phyloP scores from a whole-genome alignment of 2,329 filamentous ascomycete species.

The Pseudogymnoascus sp. region DNA sequence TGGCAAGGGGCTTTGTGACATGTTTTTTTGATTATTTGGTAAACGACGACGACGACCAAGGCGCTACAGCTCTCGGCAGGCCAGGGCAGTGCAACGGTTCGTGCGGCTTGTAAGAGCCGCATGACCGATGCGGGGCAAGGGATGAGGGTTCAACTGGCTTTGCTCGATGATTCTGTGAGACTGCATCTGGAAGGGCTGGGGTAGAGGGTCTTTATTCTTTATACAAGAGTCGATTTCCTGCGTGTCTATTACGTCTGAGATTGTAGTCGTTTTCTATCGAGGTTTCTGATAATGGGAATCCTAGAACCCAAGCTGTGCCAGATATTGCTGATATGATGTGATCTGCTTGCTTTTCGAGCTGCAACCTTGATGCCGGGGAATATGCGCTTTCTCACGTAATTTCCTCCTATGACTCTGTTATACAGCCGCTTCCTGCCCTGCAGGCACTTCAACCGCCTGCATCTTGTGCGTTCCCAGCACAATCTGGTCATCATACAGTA shows the following conservation, averaged over 20 bases:
- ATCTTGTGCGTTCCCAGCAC: background rate
- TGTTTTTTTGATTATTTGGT: conserved; percentile 1
- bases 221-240: conserved; percentile 7
- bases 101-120: background rate
- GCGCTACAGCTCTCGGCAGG: conserved; percentile 5
- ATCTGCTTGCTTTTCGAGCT: background rate
- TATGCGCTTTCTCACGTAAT: background rate
- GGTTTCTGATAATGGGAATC: conserved; percentile 2
- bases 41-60: background rate
- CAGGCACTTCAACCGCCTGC: background rate
- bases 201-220: background rate
- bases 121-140: background rate
- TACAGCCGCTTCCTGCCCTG: background rate
- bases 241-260: conserved; percentile 4
- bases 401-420: background rate
- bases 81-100: background rate
- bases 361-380: background rate
- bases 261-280: conserved; percentile 1
- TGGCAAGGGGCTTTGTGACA: background rate
- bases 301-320: background rate
- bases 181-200: background rate
- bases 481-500: background rate
- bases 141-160: background rate
- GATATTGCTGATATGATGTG: background rate
- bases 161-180: conserved; percentile 3